Evolutionary conservation across 129 eudicot genomes (phyloP).

Genomic region (Escallonia rubra): DNA sequence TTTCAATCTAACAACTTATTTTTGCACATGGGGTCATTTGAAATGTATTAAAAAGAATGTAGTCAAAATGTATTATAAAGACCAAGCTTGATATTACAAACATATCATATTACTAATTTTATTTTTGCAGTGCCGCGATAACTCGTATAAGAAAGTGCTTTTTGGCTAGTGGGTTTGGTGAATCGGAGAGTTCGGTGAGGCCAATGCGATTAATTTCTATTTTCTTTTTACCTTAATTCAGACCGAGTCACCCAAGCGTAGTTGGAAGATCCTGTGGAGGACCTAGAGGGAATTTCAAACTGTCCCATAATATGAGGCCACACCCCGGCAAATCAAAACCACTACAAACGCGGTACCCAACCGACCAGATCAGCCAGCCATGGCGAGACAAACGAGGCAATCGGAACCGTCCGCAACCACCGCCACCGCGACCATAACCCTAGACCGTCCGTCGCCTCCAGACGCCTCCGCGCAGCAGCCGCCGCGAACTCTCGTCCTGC

Average conservation of each 20-base stretch:
- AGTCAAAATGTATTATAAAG: no score
- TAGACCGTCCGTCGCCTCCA: conserved; percentile 33
- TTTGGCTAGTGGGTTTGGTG: no score
- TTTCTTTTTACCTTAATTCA: not conserved
- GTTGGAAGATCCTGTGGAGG: not conserved
- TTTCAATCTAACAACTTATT: no score
- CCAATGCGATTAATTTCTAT: not conserved
- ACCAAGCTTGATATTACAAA: no score
- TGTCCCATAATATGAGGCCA: not conserved
- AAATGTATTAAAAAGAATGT: no score
- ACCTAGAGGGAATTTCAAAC: not conserved
- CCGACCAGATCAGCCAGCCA: not conserved
- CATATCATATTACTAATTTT: no score
- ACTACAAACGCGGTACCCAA: not conserved
- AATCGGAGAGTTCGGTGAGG: no score
- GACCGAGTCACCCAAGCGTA: not conserved
- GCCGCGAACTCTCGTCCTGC: conserved; percentile 46
- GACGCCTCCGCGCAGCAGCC: conserved; percentile 28
- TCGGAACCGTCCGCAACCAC: conserved; percentile 34
- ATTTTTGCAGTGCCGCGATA: no score
- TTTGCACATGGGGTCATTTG: no score
- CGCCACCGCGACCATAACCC: conserved; percentile 44
- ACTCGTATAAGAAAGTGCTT: no score
- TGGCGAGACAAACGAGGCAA: conserved; percentile 41
- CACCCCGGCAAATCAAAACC: not conserved